phyloP scores from a whole-genome alignment of 805 yeast genomes.

The Suhomyces kilbournensis region DNA sequence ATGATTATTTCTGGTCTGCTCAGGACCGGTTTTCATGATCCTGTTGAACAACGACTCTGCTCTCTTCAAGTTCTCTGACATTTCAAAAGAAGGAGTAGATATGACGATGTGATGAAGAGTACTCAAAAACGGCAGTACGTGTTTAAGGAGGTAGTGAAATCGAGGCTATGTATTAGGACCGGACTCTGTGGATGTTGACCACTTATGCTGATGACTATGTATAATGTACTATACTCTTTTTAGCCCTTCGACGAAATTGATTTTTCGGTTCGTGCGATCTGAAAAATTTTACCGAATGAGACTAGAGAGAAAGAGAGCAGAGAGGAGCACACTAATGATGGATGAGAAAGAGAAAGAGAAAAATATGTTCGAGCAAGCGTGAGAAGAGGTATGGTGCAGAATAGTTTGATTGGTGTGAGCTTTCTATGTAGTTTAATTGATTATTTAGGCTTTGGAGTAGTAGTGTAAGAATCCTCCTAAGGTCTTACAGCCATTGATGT shows the following conservation, averaged over 20 bases:
- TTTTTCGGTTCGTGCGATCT: slow-evolving; percentile 1
- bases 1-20: slow-evolving; percentile 7
- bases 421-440: neutral
- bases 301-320: neutral
- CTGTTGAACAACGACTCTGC: slow-evolving; percentile 47
- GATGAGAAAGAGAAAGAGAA: neutral
- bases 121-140: neutral
- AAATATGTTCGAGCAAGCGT: neutral
- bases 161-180: neutral
- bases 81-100: slow-evolving; percentile 7
- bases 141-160: no score
- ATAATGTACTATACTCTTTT: neutral
- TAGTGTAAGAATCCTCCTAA: slow-evolving; percentile 91
- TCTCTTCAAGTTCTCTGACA: slow-evolving; percentile 46
- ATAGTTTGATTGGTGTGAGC: neutral
- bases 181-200: neutral
- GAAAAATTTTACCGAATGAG: neutral
- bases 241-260: neutral
- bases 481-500: slow-evolving; percentile 90
- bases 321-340: neutral
- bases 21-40: slow-evolving; percentile 36
- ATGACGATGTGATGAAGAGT: neutral
- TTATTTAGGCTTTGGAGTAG: slow-evolving; percentile 41
- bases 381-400: neutral
- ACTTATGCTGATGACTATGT: neutral